A percentile compares a stretch with the other conserved stretches of the same genome.
These are phyloP conservation scores for Sugiyamaella neomexicana DNA, from an alignment of 1,139 yeast genomes.

Conservation along the genomic window DNA sequence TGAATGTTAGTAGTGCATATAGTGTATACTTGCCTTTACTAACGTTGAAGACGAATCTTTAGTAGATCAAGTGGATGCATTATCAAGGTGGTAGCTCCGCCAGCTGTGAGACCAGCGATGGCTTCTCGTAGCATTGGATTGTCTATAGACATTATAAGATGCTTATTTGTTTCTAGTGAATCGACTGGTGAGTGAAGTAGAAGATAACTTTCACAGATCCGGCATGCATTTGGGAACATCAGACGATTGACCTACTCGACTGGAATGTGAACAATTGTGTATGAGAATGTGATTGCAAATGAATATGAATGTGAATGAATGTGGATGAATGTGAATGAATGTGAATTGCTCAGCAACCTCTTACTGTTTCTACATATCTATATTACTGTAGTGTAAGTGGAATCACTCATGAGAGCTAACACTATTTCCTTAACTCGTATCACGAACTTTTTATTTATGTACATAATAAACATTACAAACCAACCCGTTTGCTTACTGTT, in stretches of 20 bases:
- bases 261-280: too few species aligned
- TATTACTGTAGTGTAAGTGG: too few species aligned
- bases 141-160: slow-evolving; percentile 3
- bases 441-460: slow-evolving; percentile 5
- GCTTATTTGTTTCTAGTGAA: background rate
- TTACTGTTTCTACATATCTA: too few species aligned
- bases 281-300: too few species aligned
- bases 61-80: slow-evolving; percentile 89
- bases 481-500: background rate
- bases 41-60: slow-evolving; percentile 70
- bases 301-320: background rate
- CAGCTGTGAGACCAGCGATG: slow-evolving; percentile 80
- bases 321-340: too few species aligned
- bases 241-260: background rate
- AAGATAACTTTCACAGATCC: background rate
- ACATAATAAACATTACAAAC: slow-evolving; percentile 4
- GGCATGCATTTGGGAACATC: slow-evolving; percentile 15
- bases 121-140: slow-evolving; percentile 46
- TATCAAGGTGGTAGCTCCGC: slow-evolving; percentile 71
- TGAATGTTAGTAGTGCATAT: background rate
- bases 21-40: background rate
- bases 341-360: too few species aligned
- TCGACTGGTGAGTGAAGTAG: background rate
- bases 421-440: too few species aligned
- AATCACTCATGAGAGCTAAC: too few species aligned